phyloP scores from a whole-genome alignment of 208 protist species.

The Vickermania ingenoplastis region DNA sequence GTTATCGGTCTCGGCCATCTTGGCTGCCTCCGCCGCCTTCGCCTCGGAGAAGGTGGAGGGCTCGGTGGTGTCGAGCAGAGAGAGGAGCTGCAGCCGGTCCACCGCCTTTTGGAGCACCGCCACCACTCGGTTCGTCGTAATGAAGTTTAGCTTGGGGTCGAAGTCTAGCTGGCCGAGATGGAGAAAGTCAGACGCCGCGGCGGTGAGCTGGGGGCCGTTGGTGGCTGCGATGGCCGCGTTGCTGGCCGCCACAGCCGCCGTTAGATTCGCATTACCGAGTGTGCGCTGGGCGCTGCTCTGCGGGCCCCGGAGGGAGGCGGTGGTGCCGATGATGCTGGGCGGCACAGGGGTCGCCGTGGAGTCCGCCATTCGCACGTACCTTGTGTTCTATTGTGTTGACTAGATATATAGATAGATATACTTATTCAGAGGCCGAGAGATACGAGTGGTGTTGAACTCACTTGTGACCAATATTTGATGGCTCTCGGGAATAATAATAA shows the following conservation, averaged over 20 bases:
- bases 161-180: slow-evolving; percentile 29
- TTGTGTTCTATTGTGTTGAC: too few relatives aligned
- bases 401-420: too few relatives aligned
- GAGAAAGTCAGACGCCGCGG: slow-evolving; percentile 15
- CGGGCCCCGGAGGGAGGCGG: background rate
- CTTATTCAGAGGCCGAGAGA: too few relatives aligned
- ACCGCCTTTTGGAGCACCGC: slow-evolving; percentile 78
- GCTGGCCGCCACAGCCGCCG: slow-evolving; percentile 1
- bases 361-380: slow-evolving; percentile 1
- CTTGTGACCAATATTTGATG: too few relatives aligned
- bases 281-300: background rate
- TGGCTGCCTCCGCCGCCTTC: background rate
- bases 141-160: slow-evolving; percentile 35
- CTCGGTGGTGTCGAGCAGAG: slow-evolving; percentile 45
- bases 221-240: background rate
- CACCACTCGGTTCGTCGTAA: slow-evolving; percentile 69
- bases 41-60: slow-evolving; percentile 11
- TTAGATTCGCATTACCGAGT: background rate
- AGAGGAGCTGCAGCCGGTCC: slow-evolving; percentile 85
- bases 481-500: too few relatives aligned
- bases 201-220: background rate
- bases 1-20: slow-evolving; percentile 2
- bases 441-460: too few relatives aligned
- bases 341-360: background rate
- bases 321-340: background rate